Evolutionary conservation across 768 basidiomycete genomes (phyloP).

Genomic region (Tricholoma hemisulphureum): DNA sequence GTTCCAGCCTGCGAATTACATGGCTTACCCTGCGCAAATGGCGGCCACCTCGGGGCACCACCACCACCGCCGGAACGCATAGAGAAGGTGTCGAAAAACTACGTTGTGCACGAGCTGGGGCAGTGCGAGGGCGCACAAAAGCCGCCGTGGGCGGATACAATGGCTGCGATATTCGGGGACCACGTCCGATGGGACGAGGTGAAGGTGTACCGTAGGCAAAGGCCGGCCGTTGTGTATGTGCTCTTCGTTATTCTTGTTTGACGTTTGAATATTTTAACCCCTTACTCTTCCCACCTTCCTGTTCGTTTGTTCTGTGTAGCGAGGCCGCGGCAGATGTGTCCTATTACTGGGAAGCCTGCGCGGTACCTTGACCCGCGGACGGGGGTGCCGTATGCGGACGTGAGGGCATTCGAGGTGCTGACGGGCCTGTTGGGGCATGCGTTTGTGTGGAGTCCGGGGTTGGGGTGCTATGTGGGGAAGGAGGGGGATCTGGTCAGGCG

Average conservation of each 20-base stretch:
- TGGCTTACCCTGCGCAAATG: constrained; percentile 15
- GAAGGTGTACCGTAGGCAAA: constrained; percentile 61
- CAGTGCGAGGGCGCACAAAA: constrained; percentile 47
- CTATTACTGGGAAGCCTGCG: constrained; percentile 76
- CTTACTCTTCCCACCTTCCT: constrained; percentile 6
- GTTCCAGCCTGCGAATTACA: constrained; percentile 14
- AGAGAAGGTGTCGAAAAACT: constrained; percentile 63
- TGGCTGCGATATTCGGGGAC: constrained; percentile 81
- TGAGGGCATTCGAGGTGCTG: constrained; percentile 62
- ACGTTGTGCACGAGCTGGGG: constrained; percentile 63
- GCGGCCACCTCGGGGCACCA: constrained; percentile 5
- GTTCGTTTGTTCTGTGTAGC: too few relatives aligned
- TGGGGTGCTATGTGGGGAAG: constrained; percentile 43
- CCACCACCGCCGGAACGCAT: constrained; percentile 33
- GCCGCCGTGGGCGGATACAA: constrained; percentile 68
- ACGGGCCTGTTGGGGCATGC: constrained; percentile 62
- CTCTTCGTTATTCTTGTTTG: not conserved
- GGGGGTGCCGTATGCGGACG: constrained; percentile 74
- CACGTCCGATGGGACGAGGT: constrained; percentile 80
- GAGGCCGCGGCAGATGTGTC: constrained; percentile 64
- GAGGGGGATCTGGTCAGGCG: too few relatives aligned
- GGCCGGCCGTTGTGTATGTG: constrained; percentile 60
- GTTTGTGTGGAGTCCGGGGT: constrained; percentile 60
- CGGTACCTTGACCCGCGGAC: constrained; percentile 79
- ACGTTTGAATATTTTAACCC: not conserved